phyloP scores from a whole-genome alignment of 208 protist species.

The Tritrichomonas foetus region DNA sequence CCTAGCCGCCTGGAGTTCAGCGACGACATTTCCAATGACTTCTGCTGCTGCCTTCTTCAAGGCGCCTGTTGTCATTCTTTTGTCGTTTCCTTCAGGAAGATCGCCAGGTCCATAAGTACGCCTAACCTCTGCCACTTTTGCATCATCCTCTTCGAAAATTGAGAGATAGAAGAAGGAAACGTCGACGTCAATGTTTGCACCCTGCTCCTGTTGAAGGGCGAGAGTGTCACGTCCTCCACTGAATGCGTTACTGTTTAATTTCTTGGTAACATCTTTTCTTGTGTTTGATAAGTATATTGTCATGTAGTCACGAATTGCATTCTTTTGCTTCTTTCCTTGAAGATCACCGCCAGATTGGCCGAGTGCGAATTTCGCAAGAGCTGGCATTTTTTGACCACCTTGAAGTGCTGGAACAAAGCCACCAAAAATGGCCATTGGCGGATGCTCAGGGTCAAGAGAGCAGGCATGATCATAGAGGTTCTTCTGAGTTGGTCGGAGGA shows the following conservation, averaged over 20 bases:
- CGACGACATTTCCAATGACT: not conserved
- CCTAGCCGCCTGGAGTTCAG: not conserved
- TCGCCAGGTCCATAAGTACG: not conserved
- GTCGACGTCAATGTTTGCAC: constrained; percentile 5
- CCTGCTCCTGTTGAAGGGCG: not conserved
- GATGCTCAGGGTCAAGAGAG: not conserved
- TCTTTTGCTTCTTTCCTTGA: not conserved
- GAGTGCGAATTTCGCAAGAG: not conserved
- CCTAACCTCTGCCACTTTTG: not conserved
- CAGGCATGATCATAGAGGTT: not conserved
- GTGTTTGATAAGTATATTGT: not conserved
- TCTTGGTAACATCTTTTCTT: not conserved
- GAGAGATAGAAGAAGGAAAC: not conserved
- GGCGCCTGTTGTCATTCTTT: not conserved
- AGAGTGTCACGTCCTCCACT: not conserved
- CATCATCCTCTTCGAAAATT: not conserved
- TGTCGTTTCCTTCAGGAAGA: not conserved
- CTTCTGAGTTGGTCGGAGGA: not conserved
- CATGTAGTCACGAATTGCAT: not conserved
- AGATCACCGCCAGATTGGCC: not conserved
- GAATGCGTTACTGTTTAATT: not conserved
- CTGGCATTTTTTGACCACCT: not conserved
- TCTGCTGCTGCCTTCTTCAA: not conserved
- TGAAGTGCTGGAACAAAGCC: not conserved
- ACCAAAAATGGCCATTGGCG: not conserved